Evolutionary conservation across 2,329 filamentous ascomycete species (phyloP).

Genomic region (Chrysosporium queenslandicum): DNA sequence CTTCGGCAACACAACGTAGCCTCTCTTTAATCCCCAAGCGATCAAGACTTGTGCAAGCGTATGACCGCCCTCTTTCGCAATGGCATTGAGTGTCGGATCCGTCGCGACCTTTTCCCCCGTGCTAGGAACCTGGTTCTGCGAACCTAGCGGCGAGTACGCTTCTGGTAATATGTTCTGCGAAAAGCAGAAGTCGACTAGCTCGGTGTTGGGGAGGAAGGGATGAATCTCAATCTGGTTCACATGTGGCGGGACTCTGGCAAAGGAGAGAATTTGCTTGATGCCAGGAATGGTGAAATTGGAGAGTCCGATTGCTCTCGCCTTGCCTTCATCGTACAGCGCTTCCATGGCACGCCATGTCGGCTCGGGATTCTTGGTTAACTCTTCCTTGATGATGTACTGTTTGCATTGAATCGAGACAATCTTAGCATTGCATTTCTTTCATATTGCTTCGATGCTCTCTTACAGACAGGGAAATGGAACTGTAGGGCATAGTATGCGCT

Average conservation of each 20-base stretch:
- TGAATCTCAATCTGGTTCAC: constrained; percentile 41
- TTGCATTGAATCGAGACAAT: background rate
- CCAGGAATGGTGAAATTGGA: constrained; percentile 59
- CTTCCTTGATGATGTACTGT: constrained; percentile 52
- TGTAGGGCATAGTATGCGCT: constrained; percentile 6
- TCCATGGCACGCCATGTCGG: constrained; percentile 59
- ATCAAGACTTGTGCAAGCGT: constrained; percentile 53
- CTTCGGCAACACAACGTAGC: constrained; percentile 61
- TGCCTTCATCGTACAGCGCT: constrained; percentile 49
- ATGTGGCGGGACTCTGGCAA: constrained; percentile 35
- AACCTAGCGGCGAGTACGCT: constrained; percentile 44
- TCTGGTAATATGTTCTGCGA: constrained; percentile 33
- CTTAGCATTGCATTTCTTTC: background rate
- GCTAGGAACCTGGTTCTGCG: constrained; percentile 58
- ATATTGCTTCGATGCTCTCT: background rate
- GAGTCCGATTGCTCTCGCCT: constrained; percentile 61
- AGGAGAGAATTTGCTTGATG: constrained; percentile 38
- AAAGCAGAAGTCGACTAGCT: constrained; percentile 36
- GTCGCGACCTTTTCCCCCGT: constrained; percentile 57
- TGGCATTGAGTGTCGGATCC: constrained; percentile 49
- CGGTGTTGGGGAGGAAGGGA: constrained; percentile 40
- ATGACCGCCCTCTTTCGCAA: constrained; percentile 49
- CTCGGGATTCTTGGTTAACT: constrained; percentile 54
- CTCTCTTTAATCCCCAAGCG: constrained; percentile 56
- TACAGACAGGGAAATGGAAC: constrained; percentile 13